phyloP scores from a whole-genome alignment of 1,284 basidiomycete genomes.

The Melampsora americana region DNA sequence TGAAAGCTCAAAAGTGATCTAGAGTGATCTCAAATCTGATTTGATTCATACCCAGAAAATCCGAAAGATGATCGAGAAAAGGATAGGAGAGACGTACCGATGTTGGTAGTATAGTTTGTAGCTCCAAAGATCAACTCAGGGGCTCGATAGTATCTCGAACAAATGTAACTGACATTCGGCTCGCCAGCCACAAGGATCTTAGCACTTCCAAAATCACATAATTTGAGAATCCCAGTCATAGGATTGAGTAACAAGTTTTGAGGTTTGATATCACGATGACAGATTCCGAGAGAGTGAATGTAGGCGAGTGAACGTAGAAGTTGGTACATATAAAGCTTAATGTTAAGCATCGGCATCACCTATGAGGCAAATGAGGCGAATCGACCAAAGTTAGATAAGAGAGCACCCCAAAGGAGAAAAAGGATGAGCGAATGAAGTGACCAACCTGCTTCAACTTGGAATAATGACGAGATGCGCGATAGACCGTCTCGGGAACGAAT shows the following conservation, averaged over 20 bases:
- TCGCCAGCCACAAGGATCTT: slow-evolving; percentile 97
- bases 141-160: slow-evolving; percentile 97
- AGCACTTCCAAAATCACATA: slow-evolving; percentile 98
- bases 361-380: neutral
- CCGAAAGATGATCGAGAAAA: neutral
- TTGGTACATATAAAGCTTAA: slow-evolving; percentile 98
- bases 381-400: neutral
- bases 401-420: neutral
- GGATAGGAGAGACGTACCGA: slow-evolving; percentile 64
- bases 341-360: slow-evolving; percentile 97
- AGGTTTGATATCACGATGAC: slow-evolving; percentile 97
- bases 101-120: slow-evolving; percentile 99
- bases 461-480: slow-evolving; percentile 96
- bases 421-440: neutral
- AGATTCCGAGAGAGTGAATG: slow-evolving; percentile 87
- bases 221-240: slow-evolving; percentile 88
- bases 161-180: slow-evolving; percentile 99
- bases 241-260: slow-evolving; percentile 98
- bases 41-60: slow-evolving; percentile 7
- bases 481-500: slow-evolving; percentile 99
- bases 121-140: slow-evolving; percentile 99
- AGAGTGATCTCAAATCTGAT: neutral
- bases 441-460: slow-evolving; percentile 88
- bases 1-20: too few species aligned
- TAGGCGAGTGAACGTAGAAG: slow-evolving; percentile 94